phyloP scores from a whole-genome alignment of 2,329 filamentous ascomycete genomes.

The Periconia sp. region DNA sequence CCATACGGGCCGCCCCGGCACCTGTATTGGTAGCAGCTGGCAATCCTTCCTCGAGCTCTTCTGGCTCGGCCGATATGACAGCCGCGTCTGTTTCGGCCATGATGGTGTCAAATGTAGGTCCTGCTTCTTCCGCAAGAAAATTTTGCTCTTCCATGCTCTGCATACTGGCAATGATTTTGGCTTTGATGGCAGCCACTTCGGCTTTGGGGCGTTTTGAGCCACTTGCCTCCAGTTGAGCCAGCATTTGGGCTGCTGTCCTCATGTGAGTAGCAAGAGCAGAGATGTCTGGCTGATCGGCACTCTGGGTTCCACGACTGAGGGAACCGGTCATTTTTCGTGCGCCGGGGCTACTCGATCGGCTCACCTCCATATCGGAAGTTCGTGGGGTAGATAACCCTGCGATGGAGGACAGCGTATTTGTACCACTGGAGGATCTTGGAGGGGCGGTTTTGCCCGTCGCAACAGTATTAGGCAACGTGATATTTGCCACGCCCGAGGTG shows the following conservation, averaged over 20 bases:
- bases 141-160: conserved; percentile 83
- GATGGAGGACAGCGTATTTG: conserved; percentile 61
- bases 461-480: conserved; percentile 25
- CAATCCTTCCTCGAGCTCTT: conserved; percentile 60
- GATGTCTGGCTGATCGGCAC: conserved; percentile 74
- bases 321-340: conserved; percentile 63
- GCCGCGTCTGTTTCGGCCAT: conserved; percentile 70
- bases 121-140: conserved; percentile 72
- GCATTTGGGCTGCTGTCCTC: conserved; percentile 84
- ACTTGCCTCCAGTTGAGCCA: conserved; percentile 79
- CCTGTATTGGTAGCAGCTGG: conserved; percentile 62
- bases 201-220: conserved; percentile 77
- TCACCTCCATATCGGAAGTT: conserved; percentile 68
- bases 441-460: conserved; percentile 31
- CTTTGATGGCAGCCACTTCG: conserved; percentile 80
- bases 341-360: conserved; percentile 68
- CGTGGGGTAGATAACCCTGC: conserved; percentile 67
- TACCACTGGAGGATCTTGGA: conserved; percentile 63
- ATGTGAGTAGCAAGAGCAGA: conserved; percentile 83
- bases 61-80: conserved; percentile 50
- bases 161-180: conserved; percentile 89
- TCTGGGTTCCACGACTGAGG: conserved; percentile 54
- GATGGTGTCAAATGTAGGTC: conserved; percentile 79
- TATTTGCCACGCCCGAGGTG: conserved; percentile 31
- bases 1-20: conserved; percentile 80